Percentiles rank a stretch among this genome's conserved stretches.
Conservation (phyloP, 306 rosid species). For the Datisca glomerata region DNA sequence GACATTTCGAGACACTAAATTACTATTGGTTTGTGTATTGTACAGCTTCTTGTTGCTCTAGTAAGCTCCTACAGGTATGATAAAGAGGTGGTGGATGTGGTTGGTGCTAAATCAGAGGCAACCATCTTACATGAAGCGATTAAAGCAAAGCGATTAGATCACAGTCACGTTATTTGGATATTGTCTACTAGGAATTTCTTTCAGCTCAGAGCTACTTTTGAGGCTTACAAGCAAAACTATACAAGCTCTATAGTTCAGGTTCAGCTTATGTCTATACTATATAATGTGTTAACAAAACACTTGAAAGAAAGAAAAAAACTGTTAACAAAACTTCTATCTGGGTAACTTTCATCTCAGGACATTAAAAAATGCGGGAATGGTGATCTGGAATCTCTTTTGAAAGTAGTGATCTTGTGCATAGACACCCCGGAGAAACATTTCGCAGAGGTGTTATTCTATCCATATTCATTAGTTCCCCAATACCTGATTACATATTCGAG, state of each 20-base stretch:
- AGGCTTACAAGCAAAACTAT: slow-evolving; percentile 45
- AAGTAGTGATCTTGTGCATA: slow-evolving; percentile 41
- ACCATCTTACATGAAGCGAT: slow-evolving; percentile 51
- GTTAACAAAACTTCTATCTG: neutral
- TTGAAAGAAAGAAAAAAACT: too few species aligned
- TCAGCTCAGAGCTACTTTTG: slow-evolving; percentile 77
- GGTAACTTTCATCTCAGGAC: slow-evolving; percentile 35
- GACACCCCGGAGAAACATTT: slow-evolving; percentile 74
- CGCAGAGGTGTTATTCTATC: slow-evolving; percentile 93
- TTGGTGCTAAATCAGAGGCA: slow-evolving; percentile 50
- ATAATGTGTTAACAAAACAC: too few species aligned
- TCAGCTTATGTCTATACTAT: too few species aligned
- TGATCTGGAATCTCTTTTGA: slow-evolving; percentile 44
- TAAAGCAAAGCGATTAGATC: slow-evolving; percentile 40
- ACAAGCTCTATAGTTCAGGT: slow-evolving; percentile 59
- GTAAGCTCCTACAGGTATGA: slow-evolving; percentile 81
- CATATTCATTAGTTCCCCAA: too few species aligned
- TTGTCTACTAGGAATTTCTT: slow-evolving; percentile 73
- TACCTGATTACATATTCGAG: too few species aligned
- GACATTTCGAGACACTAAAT: neutral
- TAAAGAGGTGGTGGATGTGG: slow-evolving; percentile 39
- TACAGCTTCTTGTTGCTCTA: slow-evolving; percentile 61
- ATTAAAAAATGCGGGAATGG: slow-evolving; percentile 39
- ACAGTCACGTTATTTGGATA: slow-evolving; percentile 47
- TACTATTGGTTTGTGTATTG: slow-evolving; percentile 11